phyloP scores from a whole-genome alignment of 2,329 filamentous ascomycete genomes.

The Paecilomyces sp. region DNA sequence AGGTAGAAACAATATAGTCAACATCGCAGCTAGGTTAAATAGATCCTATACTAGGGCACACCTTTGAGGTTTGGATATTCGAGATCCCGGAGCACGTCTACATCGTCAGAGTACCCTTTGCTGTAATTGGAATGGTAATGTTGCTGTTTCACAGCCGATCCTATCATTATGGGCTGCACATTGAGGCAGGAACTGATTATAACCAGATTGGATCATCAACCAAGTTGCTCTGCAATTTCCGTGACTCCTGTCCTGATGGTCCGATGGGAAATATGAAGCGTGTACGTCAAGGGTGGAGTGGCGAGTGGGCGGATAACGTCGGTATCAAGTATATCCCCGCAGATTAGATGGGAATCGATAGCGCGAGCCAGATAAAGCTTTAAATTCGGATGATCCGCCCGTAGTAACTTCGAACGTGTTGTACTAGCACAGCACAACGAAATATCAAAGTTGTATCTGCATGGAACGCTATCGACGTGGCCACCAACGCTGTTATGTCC shows the following conservation, averaged over 20 bases:
- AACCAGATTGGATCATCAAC: not conserved
- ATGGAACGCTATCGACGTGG: not conserved
- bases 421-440: not conserved
- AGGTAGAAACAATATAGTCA: not conserved
- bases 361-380: not conserved
- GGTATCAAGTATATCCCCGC: not conserved
- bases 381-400: not conserved
- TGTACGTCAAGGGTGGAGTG: conserved; percentile 1
- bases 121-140: conserved; percentile 8
- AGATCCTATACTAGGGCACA: conserved; percentile 8
- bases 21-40: not conserved
- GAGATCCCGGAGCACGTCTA: conserved; percentile 39
- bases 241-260: not conserved
- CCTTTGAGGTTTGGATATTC: conserved; percentile 43
- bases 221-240: not conserved
- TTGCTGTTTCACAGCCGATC: not conserved
- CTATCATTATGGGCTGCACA: not conserved
- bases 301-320: not conserved
- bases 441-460: not conserved
- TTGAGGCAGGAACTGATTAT: not conserved
- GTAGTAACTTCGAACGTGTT: not conserved
- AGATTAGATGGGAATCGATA: not conserved
- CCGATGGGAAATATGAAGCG: not conserved
- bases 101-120: conserved; percentile 35
- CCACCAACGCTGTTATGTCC: not conserved